Evolutionary conservation across 2,329 filamentous ascomycete species (phyloP).

Genomic region (Botrytis tulipae): DNA sequence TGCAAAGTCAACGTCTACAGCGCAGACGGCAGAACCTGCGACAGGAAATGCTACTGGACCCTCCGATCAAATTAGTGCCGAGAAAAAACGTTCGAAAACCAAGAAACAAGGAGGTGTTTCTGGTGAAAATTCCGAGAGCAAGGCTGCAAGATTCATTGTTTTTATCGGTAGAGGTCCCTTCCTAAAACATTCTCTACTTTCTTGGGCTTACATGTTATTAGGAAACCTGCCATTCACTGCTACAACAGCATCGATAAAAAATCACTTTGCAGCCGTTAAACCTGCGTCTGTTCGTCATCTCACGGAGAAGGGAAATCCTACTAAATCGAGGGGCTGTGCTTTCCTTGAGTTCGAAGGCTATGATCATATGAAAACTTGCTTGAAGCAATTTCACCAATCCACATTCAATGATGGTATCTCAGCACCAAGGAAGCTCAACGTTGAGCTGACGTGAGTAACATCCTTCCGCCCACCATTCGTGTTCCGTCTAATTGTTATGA

Average conservation of each 20-base stretch:
- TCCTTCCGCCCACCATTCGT: constrained; percentile 14
- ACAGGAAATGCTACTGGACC: background rate
- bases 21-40: constrained; percentile 6
- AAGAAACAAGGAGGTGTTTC: constrained; percentile 34
- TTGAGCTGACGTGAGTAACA: constrained; percentile 75
- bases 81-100: constrained; percentile 39
- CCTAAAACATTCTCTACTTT: background rate
- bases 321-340: constrained; percentile 71
- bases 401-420: constrained; percentile 61
- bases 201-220: constrained; percentile 32
- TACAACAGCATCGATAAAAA: constrained; percentile 64
- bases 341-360: constrained; percentile 88
- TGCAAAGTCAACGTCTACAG: constrained; percentile 18
- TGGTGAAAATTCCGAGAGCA: constrained; percentile 26
- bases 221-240: constrained; percentile 89
- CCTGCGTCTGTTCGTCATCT: constrained; percentile 71
- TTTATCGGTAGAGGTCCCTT: constrained; percentile 61
- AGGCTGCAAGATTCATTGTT: constrained; percentile 63
- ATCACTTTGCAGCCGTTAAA: constrained; percentile 75
- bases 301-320: constrained; percentile 61
- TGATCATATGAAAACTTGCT: constrained; percentile 87
- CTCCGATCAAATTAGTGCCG: constrained; percentile 13
- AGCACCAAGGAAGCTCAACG: constrained; percentile 75
- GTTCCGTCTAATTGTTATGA: background rate
- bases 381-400: constrained; percentile 87